Percentiles rank a stretch among this genome's conserved stretches.
Evolutionary conservation across 169 alveolate genomes (phyloP).

Genomic region (Cryptosporidium muris): DNA sequence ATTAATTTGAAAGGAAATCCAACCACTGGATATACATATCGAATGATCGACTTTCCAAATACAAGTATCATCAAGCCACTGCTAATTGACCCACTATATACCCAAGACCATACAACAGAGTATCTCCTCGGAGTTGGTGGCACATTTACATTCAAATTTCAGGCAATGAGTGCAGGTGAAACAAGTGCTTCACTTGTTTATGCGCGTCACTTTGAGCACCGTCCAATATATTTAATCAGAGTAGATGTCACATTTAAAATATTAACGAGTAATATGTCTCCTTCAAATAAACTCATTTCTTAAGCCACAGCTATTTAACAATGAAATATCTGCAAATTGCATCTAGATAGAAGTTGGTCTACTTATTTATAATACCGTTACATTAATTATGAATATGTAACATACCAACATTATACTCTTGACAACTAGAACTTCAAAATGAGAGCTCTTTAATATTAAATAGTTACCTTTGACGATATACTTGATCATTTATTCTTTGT

Average conservation of each 20-base stretch:
- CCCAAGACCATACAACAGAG: neutral
- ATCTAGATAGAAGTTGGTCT: too few relatives aligned
- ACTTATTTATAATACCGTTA: too few relatives aligned
- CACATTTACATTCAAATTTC: neutral
- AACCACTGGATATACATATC: constrained; percentile 47
- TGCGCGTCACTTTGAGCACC: constrained; percentile 30
- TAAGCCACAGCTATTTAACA: too few relatives aligned
- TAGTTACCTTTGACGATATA: too few relatives aligned
- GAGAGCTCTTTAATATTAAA: too few relatives aligned
- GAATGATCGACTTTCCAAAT: constrained; percentile 6
- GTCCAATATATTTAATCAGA: constrained; percentile 2
- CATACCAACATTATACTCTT: too few relatives aligned
- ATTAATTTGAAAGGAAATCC: constrained; percentile 48
- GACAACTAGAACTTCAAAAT: too few relatives aligned
- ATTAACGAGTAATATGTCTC: too few relatives aligned
- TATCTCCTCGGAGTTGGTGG: constrained; percentile 36
- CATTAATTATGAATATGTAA: too few relatives aligned
- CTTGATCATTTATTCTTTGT: too few relatives aligned
- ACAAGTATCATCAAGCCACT: constrained; percentile 7
- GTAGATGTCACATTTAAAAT: neutral
- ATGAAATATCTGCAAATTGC: too few relatives aligned
- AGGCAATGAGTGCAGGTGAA: constrained; percentile 7
- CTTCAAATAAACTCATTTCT: too few relatives aligned
- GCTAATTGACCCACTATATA: constrained; percentile 1
- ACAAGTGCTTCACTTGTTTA: constrained; percentile 19